Evolutionary conservation across 371 early-diverging fungal species (phyloP).

Genomic region (Smittium culicis): DNA sequence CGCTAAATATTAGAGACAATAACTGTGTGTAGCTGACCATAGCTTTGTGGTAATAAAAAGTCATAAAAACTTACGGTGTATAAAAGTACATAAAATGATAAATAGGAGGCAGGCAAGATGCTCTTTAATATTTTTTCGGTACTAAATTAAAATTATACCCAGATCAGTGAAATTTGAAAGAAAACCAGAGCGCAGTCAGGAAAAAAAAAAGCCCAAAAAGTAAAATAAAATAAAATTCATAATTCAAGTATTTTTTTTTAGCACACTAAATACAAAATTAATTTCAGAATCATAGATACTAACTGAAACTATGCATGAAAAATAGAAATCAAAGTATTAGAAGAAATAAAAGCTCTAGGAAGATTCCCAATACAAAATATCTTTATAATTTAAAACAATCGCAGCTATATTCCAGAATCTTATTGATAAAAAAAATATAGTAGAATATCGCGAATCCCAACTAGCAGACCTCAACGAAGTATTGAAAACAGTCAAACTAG

Average conservation of each 20-base stretch:
- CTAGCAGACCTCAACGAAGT: too few relatives aligned
- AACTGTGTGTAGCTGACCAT: neutral
- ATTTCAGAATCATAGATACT: too few relatives aligned
- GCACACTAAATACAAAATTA: too few relatives aligned
- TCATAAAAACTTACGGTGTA: neutral
- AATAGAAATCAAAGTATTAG: too few relatives aligned
- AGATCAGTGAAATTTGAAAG: neutral
- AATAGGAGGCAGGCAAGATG: conserved; percentile 7
- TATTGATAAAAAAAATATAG: too few relatives aligned
- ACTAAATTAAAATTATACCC: conserved; percentile 10
- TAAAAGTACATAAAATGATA: neutral
- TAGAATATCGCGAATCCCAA: too few relatives aligned
- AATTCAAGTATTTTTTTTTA: neutral
- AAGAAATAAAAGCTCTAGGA: too few relatives aligned
- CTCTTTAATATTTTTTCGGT: conserved; percentile 6
- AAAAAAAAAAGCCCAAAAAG: neutral
- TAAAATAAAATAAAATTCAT: neutral
- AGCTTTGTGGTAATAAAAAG: neutral
- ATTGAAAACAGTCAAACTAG: too few relatives aligned
- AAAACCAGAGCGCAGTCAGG: conserved; percentile 14
- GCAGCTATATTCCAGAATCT: too few relatives aligned
- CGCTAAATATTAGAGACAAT: conserved; percentile 6
- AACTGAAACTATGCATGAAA: too few relatives aligned
- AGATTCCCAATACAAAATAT: too few relatives aligned
- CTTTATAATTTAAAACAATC: too few relatives aligned